Evolutionary conservation across 352 stramenopile species (phyloP), one percentile per base, ranked within the genome.

Genomic region (Peronosclerospora sorghi): DNA sequence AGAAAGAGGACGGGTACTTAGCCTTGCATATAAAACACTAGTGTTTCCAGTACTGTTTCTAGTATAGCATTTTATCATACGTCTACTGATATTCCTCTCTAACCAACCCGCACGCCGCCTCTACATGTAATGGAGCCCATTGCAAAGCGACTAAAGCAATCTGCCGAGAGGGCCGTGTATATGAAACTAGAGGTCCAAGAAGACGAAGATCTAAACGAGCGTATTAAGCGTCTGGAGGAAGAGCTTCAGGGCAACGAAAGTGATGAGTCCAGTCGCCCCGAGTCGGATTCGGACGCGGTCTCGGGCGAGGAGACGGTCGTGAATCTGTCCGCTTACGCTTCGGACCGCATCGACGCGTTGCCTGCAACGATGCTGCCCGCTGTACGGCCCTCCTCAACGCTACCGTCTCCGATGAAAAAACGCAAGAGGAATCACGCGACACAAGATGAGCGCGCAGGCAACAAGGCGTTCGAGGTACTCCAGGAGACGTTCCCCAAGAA

Each of bases 131-230:
- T 86, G 67, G 72, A 86, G 69, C 78, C 78, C 44, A 90, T 90
- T 51, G 75, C 78, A 4, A 90, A 90, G 61, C 70, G 75, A 2
- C 57, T 90, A n/a, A 69, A 72, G 51, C 74, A 86, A 56, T 90
- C 74, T 14, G 78, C 62, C 19, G 75, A 86, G 51, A 73, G 54
- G 20, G 68, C 64, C 47, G 46, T 90, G 32, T 47, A 65, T 48
- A 35, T 15, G 14, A 41, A 39, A n/a, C 58, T 48, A 32, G 17
- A 42, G 3, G 4, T 4, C 5, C 5, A 44, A 8, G 21, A 56
- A 13, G 59, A 73, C 8, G 71, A 88, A 12, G 69, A 88, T 46
- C 63, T 91, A 13, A 68, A 68, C 1, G 72, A 74, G 8, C 60
- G 58, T 17, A 91, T 91, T 45, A 73, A 69, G 30, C 65, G 60